These are phyloP conservation scores for Pyronema omphalodes DNA, from an alignment of 495 filamentous ascomycete species.

Conservation along the genomic window DNA sequence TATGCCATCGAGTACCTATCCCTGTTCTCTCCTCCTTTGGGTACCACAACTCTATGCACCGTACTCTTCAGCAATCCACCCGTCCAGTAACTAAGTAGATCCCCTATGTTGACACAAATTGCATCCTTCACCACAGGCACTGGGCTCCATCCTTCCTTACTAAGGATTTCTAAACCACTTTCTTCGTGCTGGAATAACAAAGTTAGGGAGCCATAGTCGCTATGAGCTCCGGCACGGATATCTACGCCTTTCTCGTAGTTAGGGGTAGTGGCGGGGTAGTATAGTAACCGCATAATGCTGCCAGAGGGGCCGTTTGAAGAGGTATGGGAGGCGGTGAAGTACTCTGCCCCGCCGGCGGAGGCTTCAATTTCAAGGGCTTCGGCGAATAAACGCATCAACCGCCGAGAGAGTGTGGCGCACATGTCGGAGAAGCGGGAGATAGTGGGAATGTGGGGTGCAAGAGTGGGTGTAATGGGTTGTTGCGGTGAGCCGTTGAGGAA, in stretches of 20 bases:
- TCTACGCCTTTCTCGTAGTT: conserved; percentile 30
- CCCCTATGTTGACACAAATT: conserved; percentile 83
- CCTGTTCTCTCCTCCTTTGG: conserved; percentile 31
- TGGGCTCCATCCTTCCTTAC: conserved; percentile 37
- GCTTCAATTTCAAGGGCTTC: conserved; percentile 33
- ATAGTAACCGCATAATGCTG: conserved; percentile 64
- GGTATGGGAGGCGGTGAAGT: conserved; percentile 61
- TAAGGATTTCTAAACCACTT: conserved; percentile 71
- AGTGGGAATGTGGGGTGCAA: conserved; percentile 40
- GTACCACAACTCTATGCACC: conserved; percentile 76
- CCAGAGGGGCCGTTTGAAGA: conserved; percentile 39
- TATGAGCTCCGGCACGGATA: conserved; percentile 50
- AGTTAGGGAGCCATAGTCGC: conserved; percentile 47
- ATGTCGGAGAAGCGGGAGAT: conserved; percentile 44
- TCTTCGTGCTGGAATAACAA: conserved; percentile 67
- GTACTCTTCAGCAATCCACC: conserved; percentile 66
- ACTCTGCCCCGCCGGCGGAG: conserved; percentile 34
- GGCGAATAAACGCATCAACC: conserved; percentile 56
- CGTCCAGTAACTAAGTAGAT: conserved; percentile 83
- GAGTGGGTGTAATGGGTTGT: conserved; percentile 54
- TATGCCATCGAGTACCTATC: conserved; percentile 82
- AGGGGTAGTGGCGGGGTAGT: conserved; percentile 44
- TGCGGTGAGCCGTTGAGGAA: conserved; percentile 50
- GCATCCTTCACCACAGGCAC: conserved; percentile 45
- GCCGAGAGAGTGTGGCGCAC: conserved; percentile 56